Conservation (phyloP, 73 alveolate genomes). For the Tetrahymena borealis region DNA sequence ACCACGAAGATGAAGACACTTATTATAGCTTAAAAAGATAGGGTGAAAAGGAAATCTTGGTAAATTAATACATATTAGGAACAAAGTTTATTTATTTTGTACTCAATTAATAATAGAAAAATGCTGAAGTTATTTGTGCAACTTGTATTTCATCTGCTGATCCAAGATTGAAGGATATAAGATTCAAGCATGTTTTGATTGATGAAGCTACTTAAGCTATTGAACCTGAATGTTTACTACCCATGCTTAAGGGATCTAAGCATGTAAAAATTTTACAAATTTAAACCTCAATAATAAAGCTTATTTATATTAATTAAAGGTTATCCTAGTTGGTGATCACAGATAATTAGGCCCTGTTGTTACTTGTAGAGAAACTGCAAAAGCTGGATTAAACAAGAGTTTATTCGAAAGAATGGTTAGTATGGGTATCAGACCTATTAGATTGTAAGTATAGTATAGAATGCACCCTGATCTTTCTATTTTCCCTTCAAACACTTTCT, state of each 20-base stretch:
- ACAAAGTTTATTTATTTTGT: too few species aligned
- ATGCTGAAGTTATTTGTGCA: conserved; percentile 38
- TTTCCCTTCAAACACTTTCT: conserved; percentile 96
- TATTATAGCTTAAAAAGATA: conserved; percentile 26
- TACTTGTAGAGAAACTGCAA: conserved; percentile 97
- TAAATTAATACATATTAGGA: too few species aligned
- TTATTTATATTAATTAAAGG: not conserved
- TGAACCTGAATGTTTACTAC: conserved; percentile 96
- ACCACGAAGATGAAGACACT: conserved; percentile 21
- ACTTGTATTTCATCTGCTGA: conserved; percentile 51
- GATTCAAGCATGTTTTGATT: conserved; percentile 44
- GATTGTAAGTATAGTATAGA: conserved; percentile 96
- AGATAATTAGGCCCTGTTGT: conserved; percentile 99
- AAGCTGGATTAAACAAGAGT: conserved; percentile 96
- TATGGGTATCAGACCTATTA: conserved; percentile 86
- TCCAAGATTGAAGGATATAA: conserved; percentile 24
- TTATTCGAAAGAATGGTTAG: conserved; percentile 96
- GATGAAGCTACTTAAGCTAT: conserved; percentile 97
- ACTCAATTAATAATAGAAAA: not conserved
- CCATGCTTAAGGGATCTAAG: conserved; percentile 94
- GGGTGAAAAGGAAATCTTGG: conserved; percentile 35
- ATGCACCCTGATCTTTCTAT: conserved; percentile 99
- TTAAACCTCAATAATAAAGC: not conserved
- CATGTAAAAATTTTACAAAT: conserved; percentile 53
- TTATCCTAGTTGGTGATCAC: conserved; percentile 98